Conservation (phyloP, 2,329 filamentous ascomycete species). For the Fusarium cicatricum region DNA sequence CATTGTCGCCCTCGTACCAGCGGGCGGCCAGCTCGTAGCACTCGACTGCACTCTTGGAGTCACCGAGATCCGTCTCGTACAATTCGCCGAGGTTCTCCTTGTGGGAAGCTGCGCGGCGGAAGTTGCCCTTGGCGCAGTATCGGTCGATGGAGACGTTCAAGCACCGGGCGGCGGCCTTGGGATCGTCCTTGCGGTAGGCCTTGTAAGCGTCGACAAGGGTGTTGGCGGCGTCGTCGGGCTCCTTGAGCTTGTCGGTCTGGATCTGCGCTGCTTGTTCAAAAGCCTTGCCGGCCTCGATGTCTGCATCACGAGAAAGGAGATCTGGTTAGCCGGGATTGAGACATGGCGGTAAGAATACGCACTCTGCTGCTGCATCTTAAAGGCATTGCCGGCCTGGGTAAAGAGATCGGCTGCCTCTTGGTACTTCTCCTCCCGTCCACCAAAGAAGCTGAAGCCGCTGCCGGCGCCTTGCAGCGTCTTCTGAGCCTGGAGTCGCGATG, state of each 20-base stretch:
- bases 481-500: constrained; percentile 72
- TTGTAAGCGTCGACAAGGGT: constrained; percentile 92
- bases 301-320: constrained; percentile 53
- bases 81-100: constrained; percentile 90
- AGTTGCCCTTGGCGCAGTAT: constrained; percentile 90
- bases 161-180: constrained; percentile 82
- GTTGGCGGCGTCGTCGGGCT: constrained; percentile 92
- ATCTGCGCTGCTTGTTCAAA: constrained; percentile 89
- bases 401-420: constrained; percentile 90
- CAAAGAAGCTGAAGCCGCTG: constrained; percentile 89
- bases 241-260: constrained; percentile 82
- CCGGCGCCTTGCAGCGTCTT: constrained; percentile 78
- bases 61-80: constrained; percentile 82
- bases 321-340: constrained; percentile 17
- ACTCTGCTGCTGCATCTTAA: constrained; percentile 88
- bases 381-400: constrained; percentile 88
- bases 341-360: constrained; percentile 42
- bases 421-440: constrained; percentile 86
- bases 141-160: constrained; percentile 82
- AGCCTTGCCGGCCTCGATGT: constrained; percentile 83
- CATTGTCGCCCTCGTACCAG: constrained; percentile 91
- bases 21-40: constrained; percentile 85
- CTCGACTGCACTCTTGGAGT: constrained; percentile 79
- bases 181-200: constrained; percentile 86
- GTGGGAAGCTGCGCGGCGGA: constrained; percentile 87